Evolutionary conservation across 2,329 filamentous ascomycete genomes (phyloP), one percentile per base, ranked within the genome.

Genomic region (Verticillium nonalfalfae): DNA sequence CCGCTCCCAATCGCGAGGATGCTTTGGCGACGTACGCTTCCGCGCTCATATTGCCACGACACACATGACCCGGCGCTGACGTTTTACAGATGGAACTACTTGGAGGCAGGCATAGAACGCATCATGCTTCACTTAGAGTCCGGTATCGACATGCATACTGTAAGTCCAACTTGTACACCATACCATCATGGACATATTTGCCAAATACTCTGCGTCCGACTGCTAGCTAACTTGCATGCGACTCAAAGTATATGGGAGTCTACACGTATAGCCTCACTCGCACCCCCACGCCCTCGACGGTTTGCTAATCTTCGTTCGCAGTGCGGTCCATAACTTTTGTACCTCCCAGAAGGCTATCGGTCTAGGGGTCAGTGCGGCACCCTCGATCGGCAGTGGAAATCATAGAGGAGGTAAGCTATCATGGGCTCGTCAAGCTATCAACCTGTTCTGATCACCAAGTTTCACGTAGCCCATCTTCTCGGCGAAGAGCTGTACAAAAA

Each of bases 291-390:
- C 4, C 5, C 13, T 54, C 40, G 31, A 11, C 26, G 15, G 15
- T 7, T 15, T 61, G 60, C 77, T 85, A 67, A 85, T 18, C 70
- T 21, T 45, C 56, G 56, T 58, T 58, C 58, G 60, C 73, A 93
- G 84, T 59, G 93, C 93, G 64, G 95, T 99, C 58, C 95, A 99
- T 79, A 97, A 99, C 79, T 99, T 99, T 76, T 99, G 95, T 76
- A 99, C 95, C 61, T 97, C 95, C 31, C 95, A 98, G 75, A 98
- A 98, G 75, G 92, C 92, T 1, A 87, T 93, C 55, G 84, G 85
- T n/a, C 81, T 85, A 59, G 77, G 76, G 14, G 71, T 64, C 15
- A 18, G 61, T 57, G 13, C 72, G 75, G n/a, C 64, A 45, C 10
- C 60, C 74, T 34, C 58, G 9, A 72, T 72, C 66, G 76, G 81